Evolutionary conservation across 1,284 basidiomycete species (phyloP).

Genomic region (Cutaneotrichosporon mucoides): DNA sequence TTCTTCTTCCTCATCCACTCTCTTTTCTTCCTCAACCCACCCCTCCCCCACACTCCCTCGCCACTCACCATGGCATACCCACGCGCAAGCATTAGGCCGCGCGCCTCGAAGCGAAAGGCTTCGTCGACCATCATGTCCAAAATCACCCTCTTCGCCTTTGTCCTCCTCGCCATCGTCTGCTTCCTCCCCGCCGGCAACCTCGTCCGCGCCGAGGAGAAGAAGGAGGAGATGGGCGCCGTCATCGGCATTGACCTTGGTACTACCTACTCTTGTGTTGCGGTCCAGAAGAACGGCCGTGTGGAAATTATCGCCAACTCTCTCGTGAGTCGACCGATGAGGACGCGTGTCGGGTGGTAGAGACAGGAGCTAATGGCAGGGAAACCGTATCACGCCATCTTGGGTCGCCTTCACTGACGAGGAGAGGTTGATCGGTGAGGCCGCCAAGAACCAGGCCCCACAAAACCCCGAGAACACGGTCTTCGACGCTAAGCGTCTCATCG

Average conservation of each 20-base stretch:
- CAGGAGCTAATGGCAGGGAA: constrained; percentile 89
- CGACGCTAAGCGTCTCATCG: constrained; percentile 94
- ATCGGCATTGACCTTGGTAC: constrained; percentile 46
- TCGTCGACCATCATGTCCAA: constrained; percentile 36
- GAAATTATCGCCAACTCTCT: constrained; percentile 86
- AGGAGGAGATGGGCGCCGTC: constrained; percentile 77
- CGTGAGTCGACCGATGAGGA: too few species aligned
- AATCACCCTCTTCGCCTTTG: constrained; percentile 44
- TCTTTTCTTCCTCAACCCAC: background rate
- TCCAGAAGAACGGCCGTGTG: constrained; percentile 85
- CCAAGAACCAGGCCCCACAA: constrained; percentile 75
- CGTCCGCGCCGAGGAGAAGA: constrained; percentile 42
- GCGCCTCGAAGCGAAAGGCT: constrained; percentile 6
- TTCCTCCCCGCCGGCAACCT: constrained; percentile 40
- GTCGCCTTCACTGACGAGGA: constrained; percentile 83
- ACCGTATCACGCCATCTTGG: constrained; percentile 95
- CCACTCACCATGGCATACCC: constrained; percentile 17
- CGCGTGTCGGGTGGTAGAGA: too few species aligned
- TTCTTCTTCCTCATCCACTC: background rate
- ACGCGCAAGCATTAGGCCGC: constrained; percentile 17
- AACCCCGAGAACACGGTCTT: constrained; percentile 95
- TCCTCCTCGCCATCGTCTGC: constrained; percentile 48
- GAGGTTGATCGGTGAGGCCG: constrained; percentile 79
- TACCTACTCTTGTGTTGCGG: constrained; percentile 59
- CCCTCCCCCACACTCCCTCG: background rate